phyloP scores from a whole-genome alignment of 1,139 yeast genomes.

The Candida pseudoviswanathii region DNA sequence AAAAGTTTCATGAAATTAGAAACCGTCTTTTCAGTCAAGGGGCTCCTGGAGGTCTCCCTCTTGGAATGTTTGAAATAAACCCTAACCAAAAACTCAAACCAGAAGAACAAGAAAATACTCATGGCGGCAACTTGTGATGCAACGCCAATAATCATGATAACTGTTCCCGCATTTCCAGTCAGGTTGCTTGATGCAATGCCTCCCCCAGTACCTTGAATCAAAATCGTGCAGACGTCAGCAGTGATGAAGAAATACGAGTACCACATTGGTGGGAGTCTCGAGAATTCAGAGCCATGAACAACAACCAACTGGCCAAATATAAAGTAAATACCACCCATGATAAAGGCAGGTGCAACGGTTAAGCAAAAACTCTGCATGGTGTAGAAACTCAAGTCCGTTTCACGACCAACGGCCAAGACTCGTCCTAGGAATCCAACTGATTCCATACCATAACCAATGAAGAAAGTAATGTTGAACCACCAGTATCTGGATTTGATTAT shows the following conservation, averaged over 20 bases:
- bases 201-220: conserved; percentile 83
- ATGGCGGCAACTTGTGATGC: conserved; percentile 78
- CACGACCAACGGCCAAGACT: conserved; percentile 39
- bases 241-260: conserved; percentile 68
- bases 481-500: conserved; percentile 26
- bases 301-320: conserved; percentile 71
- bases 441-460: conserved; percentile 31
- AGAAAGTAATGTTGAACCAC: conserved; percentile 34
- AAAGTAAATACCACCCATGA: conserved; percentile 85
- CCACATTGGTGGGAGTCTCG: conserved; percentile 68
- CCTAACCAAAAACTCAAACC: conserved; percentile 51
- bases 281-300: conserved; percentile 62
- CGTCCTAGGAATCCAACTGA: conserved; percentile 75
- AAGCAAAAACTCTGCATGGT: conserved; percentile 67
- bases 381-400: conserved; percentile 40
- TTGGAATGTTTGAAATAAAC: conserved; percentile 32
- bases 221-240: conserved; percentile 65
- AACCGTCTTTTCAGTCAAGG: conserved; percentile 26
- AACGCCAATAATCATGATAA: conserved; percentile 81
- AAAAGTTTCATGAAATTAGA: conserved; percentile 31
- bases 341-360: conserved; percentile 83
- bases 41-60: conserved; percentile 14
- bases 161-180: conserved; percentile 55
- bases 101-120: conserved; percentile 58
- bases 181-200: conserved; percentile 65